These are phyloP conservation scores for Limonium bicolor DNA, from an alignment of 148 eudicot genomes.

Conservation along the genomic window DNA sequence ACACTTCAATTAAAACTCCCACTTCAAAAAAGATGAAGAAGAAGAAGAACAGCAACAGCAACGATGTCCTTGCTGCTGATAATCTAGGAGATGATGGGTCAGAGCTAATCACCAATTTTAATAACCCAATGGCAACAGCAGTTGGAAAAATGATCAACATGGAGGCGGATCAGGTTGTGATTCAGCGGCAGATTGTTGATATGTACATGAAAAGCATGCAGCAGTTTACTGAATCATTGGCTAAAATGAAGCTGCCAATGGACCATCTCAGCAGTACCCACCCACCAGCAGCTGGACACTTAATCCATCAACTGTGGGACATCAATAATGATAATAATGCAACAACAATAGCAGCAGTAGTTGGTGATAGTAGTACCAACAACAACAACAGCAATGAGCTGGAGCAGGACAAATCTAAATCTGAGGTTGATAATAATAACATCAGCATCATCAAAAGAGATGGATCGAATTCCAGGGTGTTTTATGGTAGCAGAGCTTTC, in stretches of 20 bases:
- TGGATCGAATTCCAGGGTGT: slow-evolving; percentile 53
- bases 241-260: slow-evolving; percentile 78
- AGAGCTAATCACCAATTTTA: slow-evolving; percentile 5
- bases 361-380: slow-evolving; percentile 13
- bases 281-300: too few species aligned
- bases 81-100: too few species aligned
- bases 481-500: slow-evolving; percentile 79
- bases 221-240: slow-evolving; percentile 65
- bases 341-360: too few species aligned
- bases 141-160: slow-evolving; percentile 15
- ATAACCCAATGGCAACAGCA: slow-evolving; percentile 12
- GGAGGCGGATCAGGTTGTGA: slow-evolving; percentile 48
- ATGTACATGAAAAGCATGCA: slow-evolving; percentile 85
- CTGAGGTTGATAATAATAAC: slow-evolving; percentile 34
- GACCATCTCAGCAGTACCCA: slow-evolving; percentile 42
- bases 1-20: background rate
- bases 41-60: too few species aligned
- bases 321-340: too few species aligned
- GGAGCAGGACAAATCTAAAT: slow-evolving; percentile 2
- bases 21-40: background rate
- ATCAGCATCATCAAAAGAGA: too few species aligned
- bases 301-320: too few species aligned
- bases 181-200: slow-evolving; percentile 76
- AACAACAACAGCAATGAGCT: background rate
- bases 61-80: too few species aligned